phyloP scores from a whole-genome alignment of 176 grass and related monocot species.

The Chloris gayana region DNA sequence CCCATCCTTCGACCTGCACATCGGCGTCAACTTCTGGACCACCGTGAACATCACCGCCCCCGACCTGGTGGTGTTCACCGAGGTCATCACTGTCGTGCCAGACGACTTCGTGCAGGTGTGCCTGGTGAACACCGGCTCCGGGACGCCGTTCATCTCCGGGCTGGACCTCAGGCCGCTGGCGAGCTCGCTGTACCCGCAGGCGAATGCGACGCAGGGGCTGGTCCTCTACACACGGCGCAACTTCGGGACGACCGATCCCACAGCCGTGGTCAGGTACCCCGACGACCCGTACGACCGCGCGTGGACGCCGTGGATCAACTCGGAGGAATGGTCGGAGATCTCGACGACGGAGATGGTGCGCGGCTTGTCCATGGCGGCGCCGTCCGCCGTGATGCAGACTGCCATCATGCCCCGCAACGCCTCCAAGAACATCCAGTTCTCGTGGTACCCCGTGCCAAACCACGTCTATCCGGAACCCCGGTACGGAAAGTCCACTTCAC shows the following conservation, averaged over 20 bases:
- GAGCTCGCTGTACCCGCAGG: slow-evolving; percentile 29
- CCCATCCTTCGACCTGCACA: slow-evolving; percentile 47
- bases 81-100: slow-evolving; percentile 32
- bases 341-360: slow-evolving; percentile 14
- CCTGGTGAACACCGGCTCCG: slow-evolving; percentile 47
- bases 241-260: slow-evolving; percentile 30
- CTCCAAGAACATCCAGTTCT: slow-evolving; percentile 40
- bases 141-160: slow-evolving; percentile 71
- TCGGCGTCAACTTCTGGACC: slow-evolving; percentile 63
- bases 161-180: slow-evolving; percentile 57
- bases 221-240: slow-evolving; percentile 30
- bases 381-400: slow-evolving; percentile 58
- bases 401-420: slow-evolving; percentile 36
- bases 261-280: slow-evolving; percentile 46
- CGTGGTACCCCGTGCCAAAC: not conserved
- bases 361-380: not conserved
- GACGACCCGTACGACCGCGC: slow-evolving; percentile 42
- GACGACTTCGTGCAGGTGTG: slow-evolving; percentile 53
- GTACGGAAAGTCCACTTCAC: not conserved
- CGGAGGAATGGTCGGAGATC: not conserved
- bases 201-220: slow-evolving; percentile 34
- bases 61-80: fast-evolving
- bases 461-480: not conserved
- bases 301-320: not conserved
- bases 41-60: slow-evolving; percentile 45